Evolutionary conservation across 2,329 filamentous ascomycete genomes (phyloP).

Genomic region (Blastomyces percursus): DNA sequence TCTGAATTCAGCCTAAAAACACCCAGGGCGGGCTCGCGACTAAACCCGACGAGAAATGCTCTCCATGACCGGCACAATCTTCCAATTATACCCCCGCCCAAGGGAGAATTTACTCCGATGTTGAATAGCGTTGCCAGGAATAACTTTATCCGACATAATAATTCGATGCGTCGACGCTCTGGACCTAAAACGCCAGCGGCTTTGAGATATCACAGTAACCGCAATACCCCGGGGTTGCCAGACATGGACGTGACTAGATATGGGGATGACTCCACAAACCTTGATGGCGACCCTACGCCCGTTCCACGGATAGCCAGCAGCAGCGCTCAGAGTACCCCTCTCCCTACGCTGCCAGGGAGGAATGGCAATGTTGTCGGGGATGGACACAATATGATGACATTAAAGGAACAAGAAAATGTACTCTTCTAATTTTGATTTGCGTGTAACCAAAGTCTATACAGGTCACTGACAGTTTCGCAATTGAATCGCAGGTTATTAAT

Average conservation of each 20-base stretch:
- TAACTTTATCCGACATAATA: slow-evolving; percentile 46
- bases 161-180: slow-evolving; percentile 48
- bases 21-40: slow-evolving; percentile 56
- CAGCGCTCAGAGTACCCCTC: slow-evolving; percentile 72
- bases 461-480: slow-evolving; percentile 4
- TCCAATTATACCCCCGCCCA: slow-evolving; percentile 44
- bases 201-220: slow-evolving; percentile 53
- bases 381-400: slow-evolving; percentile 70
- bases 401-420: slow-evolving; percentile 77
- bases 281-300: slow-evolving; percentile 55
- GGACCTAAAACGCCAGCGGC: slow-evolving; percentile 58
- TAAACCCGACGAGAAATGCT: slow-evolving; percentile 32
- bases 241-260: slow-evolving; percentile 62
- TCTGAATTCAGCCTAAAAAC: slow-evolving; percentile 55
- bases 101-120: slow-evolving; percentile 83
- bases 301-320: slow-evolving; percentile 66
- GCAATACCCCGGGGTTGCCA: slow-evolving; percentile 64
- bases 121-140: slow-evolving; percentile 69
- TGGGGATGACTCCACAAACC: slow-evolving; percentile 52
- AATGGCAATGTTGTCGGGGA: slow-evolving; percentile 63
- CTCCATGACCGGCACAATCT: slow-evolving; percentile 63
- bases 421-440: neutral
- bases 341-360: slow-evolving; percentile 56
- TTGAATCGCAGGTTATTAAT: slow-evolving; percentile 54
- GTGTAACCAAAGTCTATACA: slow-evolving; percentile 12